Percentiles rank a stretch among this genome's conserved stretches.
phyloP scores from a whole-genome alignment of 768 basidiomycete species.

The Chalciporus pseudorubinellus region DNA sequence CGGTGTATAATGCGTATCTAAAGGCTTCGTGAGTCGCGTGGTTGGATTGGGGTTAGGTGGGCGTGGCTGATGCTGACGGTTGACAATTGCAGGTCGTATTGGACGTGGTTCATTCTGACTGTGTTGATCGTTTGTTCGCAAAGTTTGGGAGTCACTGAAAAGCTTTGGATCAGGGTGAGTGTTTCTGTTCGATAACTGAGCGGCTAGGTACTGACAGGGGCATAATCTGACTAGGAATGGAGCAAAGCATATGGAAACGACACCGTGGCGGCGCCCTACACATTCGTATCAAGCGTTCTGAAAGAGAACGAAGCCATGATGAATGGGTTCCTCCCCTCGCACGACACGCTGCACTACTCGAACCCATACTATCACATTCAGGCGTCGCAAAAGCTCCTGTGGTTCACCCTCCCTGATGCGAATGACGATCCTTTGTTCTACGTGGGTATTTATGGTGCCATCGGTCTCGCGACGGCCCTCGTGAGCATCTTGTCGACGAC shows the following conservation, averaged over 20 bases:
- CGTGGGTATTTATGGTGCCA: slow-evolving; percentile 61
- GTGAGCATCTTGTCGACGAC: slow-evolving; percentile 45
- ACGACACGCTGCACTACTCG: slow-evolving; percentile 14
- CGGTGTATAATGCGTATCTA: slow-evolving; percentile 64
- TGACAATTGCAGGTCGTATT: slow-evolving; percentile 24
- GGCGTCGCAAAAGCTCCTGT: slow-evolving; percentile 1
- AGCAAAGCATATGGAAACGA: slow-evolving; percentile 22
- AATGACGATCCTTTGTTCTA: slow-evolving; percentile 68
- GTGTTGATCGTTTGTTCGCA: slow-evolving; percentile 26
- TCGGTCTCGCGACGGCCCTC: slow-evolving; percentile 51
- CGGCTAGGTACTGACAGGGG: neutral
- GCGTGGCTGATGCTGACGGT: neutral
- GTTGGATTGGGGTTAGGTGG: neutral
- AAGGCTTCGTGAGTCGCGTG: slow-evolving; percentile 60
- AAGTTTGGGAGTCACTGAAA: slow-evolving; percentile 26
- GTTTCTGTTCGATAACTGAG: neutral
- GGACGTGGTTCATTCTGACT: slow-evolving; percentile 28
- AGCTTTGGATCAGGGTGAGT: slow-evolving; percentile 31
- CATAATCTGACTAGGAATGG: slow-evolving; percentile 23
- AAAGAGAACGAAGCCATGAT: slow-evolving; percentile 31
- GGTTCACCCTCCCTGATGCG: slow-evolving; percentile 44
- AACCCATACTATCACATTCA: slow-evolving; percentile 19
- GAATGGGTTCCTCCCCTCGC: slow-evolving; percentile 20
- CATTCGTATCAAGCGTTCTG: slow-evolving; percentile 21
- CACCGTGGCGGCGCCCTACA: slow-evolving; percentile 8